Evolutionary conservation across 345 rosid genomes (phyloP), one percentile per base, ranked within the genome.

Genomic region (Salix udensis): DNA sequence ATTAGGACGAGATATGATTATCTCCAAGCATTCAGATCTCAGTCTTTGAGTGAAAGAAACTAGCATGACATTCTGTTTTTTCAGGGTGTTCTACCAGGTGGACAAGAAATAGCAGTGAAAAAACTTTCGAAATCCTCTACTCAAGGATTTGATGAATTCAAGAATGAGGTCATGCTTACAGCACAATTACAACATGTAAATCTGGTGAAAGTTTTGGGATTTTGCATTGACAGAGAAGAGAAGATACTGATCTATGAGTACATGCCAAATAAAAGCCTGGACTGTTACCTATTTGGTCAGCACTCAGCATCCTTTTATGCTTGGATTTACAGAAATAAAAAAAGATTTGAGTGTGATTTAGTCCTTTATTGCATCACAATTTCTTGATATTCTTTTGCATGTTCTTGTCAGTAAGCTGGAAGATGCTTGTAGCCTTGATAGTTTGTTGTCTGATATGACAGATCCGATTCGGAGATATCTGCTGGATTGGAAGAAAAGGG

Each of bases 171-270:
- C 72, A 31, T 65, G 34, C 77, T 87, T 24, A 79, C 86, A 1
- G 82, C 86, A 44, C 75, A 69, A 42, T 80, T 87, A 68, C 89
- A 84, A 55, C 89, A 87, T 67, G 83, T 82, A 34, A 87, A 87
- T 82, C 77, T 84, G 1, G 80, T 83, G 2, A 64, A 72, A 16
- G 76, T 84, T 46, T 44, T 81, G 26, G 87, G 89, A 52, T 74
- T 68, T 73, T 87, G 87, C 82, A 53, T 50, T 30, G 75, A 81
- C 13, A 75, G 21, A 50, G 81, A 79, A n/a, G 89, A 87, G 68
- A 77, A 82, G 48, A 81, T 87, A 85, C 42, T 84, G 70, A 46
- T 87, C 44, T 40, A 40, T 40, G 44, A 40, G 44, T 40, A 40
- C 44, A 40, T 40, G 44, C 44, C 44, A 40, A 40, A 40, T 2